A percentile compares a stretch with the other conserved stretches of the same genome.
Evolutionary conservation across 2,329 filamentous ascomycete species (phyloP).

Genomic region (Rhinocladiella mackenziei): DNA sequence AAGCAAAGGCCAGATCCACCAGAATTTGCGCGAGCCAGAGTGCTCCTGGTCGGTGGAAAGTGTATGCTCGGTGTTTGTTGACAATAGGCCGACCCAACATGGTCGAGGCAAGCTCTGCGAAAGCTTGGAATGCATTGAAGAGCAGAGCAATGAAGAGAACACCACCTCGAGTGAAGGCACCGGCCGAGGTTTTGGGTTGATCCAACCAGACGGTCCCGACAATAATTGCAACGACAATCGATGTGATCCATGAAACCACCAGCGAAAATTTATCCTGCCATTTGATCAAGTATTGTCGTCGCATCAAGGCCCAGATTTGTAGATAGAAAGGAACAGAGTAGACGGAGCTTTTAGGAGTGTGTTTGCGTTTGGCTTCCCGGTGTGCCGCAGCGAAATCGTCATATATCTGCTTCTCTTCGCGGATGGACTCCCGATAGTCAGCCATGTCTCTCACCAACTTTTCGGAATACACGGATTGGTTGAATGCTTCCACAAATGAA

Average conservation of each 20-base stretch:
- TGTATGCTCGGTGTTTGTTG: conserved; percentile 79
- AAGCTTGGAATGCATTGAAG: conserved; percentile 85
- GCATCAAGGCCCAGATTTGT: conserved; percentile 78
- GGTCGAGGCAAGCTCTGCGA: conserved; percentile 68
- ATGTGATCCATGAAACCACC: conserved; percentile 65
- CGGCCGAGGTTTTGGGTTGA: conserved; percentile 59
- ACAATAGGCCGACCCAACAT: conserved; percentile 75
- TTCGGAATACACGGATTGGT: conserved; percentile 57
- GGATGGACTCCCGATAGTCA: conserved; percentile 61
- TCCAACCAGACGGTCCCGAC: conserved; percentile 75
- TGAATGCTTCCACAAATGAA: conserved; percentile 66
- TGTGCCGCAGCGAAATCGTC: conserved; percentile 75
- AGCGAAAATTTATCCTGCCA: conserved; percentile 81
- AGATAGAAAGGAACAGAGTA: conserved; percentile 80
- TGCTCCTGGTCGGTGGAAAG: conserved; percentile 76
- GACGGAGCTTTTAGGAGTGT: conserved; percentile 66
- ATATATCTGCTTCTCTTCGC: conserved; percentile 62
- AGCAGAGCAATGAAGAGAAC: conserved; percentile 74
- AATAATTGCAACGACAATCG: conserved; percentile 71
- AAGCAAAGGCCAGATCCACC: conserved; percentile 65
- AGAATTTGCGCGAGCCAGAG: conserved; percentile 76
- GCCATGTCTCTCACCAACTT: conserved; percentile 63
- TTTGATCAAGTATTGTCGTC: conserved; percentile 79
- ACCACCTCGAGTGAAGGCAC: conserved; percentile 76
- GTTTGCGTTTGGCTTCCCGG: conserved; percentile 70